A percentile compares a stretch with the other conserved stretches of the same genome.
These are phyloP conservation scores for Phytopythium sindhum DNA, from an alignment of 352 stramenopile genomes.

Conservation along the genomic window DNA sequence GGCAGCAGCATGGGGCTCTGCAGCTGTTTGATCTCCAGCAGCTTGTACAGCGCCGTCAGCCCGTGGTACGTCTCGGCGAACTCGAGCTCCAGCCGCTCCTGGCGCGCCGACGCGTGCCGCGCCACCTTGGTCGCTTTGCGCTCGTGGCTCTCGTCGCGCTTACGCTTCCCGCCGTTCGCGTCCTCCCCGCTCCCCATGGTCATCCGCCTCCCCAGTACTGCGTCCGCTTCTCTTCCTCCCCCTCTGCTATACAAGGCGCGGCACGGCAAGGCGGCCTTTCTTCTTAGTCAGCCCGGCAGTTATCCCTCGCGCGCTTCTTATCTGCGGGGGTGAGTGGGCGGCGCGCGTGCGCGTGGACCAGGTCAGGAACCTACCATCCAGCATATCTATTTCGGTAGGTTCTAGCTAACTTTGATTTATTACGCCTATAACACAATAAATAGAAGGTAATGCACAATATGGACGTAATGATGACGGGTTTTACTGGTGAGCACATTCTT, in stretches of 20 bases:
- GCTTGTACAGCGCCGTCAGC: slow-evolving; percentile 80
- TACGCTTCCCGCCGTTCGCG: slow-evolving; percentile 48
- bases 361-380: too few relatives aligned
- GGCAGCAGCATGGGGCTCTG: slow-evolving; percentile 71
- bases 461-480: too few relatives aligned
- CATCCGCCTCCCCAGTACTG: too few relatives aligned
- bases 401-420: too few relatives aligned
- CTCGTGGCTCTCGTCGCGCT: slow-evolving; percentile 53
- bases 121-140: slow-evolving; percentile 25
- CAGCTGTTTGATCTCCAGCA: slow-evolving; percentile 72
- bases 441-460: too few relatives aligned
- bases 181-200: slow-evolving; percentile 9
- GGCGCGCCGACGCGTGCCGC: slow-evolving; percentile 44
- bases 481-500: too few relatives aligned
- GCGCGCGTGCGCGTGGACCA: background rate
- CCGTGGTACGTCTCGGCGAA: slow-evolving; percentile 77
- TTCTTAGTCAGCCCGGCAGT: background rate
- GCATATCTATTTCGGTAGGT: background rate
- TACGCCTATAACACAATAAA: too few relatives aligned
- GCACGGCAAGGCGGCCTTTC: too few relatives aligned
- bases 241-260: too few relatives aligned
- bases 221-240: too few relatives aligned
- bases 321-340: background rate
- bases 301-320: background rate
- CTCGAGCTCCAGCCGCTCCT: slow-evolving; percentile 79